phyloP scores from a whole-genome alignment of 2,329 filamentous ascomycete species.

The Diaporthe citriasiana region DNA sequence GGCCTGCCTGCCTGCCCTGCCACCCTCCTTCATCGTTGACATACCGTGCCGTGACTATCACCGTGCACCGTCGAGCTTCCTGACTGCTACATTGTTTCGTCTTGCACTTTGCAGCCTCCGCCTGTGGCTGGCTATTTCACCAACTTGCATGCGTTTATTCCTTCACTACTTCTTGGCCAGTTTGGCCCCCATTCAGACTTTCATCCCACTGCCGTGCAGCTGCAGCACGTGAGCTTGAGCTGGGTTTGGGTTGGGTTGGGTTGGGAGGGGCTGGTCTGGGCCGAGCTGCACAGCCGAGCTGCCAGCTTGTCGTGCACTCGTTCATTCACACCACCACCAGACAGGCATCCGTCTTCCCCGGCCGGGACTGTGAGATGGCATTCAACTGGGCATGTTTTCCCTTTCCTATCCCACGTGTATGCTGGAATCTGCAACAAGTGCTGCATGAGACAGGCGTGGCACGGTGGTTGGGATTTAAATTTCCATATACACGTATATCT shows the following conservation, averaged over 20 bases:
- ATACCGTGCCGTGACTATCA: neutral
- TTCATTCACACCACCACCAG: neutral
- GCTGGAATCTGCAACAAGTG: neutral
- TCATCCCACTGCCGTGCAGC: constrained; percentile 26
- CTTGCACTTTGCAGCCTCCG: neutral
- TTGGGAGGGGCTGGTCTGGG: neutral
- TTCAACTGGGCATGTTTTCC: neutral
- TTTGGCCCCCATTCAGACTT: constrained; percentile 7
- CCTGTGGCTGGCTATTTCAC: neutral
- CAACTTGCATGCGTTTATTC: neutral
- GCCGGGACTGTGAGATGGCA: neutral
- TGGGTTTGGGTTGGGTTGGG: neutral
- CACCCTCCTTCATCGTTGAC: neutral
- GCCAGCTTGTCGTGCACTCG: constrained; percentile 1
- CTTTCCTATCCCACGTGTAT: neutral
- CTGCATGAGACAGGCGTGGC: constrained; percentile 10
- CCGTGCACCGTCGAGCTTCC: constrained; percentile 1
- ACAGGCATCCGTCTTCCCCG: neutral
- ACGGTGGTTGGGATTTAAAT: neutral
- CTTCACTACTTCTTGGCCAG: neutral
- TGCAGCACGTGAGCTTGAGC: constrained; percentile 27
- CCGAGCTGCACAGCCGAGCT: neutral
- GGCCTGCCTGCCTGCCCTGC: neutral
- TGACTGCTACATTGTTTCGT: neutral
- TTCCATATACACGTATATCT: neutral